Base-by-base conservation (phyloP, 805 yeast species). In the Kodamaea restingae region DNA sequence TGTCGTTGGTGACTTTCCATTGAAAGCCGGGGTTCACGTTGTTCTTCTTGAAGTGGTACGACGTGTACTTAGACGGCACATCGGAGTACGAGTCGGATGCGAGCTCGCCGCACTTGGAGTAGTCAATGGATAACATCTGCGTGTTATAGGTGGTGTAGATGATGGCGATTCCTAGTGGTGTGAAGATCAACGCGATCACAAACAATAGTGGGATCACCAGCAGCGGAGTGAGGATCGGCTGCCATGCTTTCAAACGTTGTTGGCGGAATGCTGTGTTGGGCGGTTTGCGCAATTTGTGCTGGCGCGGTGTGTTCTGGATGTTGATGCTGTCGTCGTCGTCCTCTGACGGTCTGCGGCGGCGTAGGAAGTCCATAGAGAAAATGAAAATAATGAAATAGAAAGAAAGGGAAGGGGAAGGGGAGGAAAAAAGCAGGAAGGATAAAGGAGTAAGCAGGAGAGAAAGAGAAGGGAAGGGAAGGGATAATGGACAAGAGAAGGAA, bases 121-220 rank as follows among this genome's bases (percentile, higher is more conserved):
- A 93, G 49, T 88, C 81, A 25, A 93, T 71, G 33, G 74, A 71
- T 21, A 93, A 45, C 49, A 82, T 80, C 54, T 91, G 87, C 11
- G 91, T 91, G 46, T 78, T 75, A 57, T 78, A 73, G n/a, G 88
- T 76, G n/a, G 95, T 82, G 48, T 75, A 76, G 20, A 88, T 61
- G 41, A 93, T 74, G 11, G 87, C 95, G 21, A 90, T 83, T 3
- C 98, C 98, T 36, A 93, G 74, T 1, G 97, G 96, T 1, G 93
- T 86, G 63, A 90, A 88, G 4, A 93, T 71, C 15, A 87, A 67
- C 1, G 95, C 87, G 31, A 86, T 65, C 17, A 84, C 48, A 35
- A 88, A 71, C 40, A 93, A 70, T 37, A 91, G 68, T 2, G 98
- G 98, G 32, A 93, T 73, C 33, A 91, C 97, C 12, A 95, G 81